phyloP scores from a whole-genome alignment of 225 moss, liverwort and hornwort genomes.

The Takakia lepidozioides region DNA sequence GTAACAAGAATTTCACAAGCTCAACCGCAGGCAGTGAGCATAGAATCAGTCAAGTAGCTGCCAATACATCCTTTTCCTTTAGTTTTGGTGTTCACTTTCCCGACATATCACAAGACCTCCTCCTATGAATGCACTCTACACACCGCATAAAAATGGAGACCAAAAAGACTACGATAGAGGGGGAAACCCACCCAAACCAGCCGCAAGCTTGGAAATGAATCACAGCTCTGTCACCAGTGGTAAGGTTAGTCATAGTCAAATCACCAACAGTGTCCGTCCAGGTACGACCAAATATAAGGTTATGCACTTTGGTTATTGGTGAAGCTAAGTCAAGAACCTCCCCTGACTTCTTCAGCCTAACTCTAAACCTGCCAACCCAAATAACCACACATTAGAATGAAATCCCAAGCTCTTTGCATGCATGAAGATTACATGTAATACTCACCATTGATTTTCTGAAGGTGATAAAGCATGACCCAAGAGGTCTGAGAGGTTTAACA shows the following conservation, averaged over 20 bases:
- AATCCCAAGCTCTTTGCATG: too few relatives aligned
- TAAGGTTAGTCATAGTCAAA: conserved; percentile 70
- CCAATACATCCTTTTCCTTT: too few relatives aligned
- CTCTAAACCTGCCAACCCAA: conserved; percentile 41
- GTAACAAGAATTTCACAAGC: too few relatives aligned
- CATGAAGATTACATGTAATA: too few relatives aligned
- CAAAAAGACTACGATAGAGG: too few relatives aligned
- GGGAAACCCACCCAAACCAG: conserved; percentile 71
- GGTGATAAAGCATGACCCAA: too few relatives aligned
- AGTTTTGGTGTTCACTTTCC: too few relatives aligned
- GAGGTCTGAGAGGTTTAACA: too few relatives aligned
- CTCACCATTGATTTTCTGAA: not conserved
- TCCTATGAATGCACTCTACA: too few relatives aligned
- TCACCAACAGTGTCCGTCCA: conserved; percentile 73
- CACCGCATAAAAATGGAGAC: too few relatives aligned
- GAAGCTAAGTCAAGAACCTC: conserved; percentile 60
- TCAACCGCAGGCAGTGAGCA: not conserved
- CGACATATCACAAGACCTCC: too few relatives aligned
- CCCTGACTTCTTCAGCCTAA: conserved; percentile 57
- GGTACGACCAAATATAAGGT: conserved; percentile 69
- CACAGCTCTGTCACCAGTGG: conserved; percentile 65
- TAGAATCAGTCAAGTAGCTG: too few relatives aligned
- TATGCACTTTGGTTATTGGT: conserved; percentile 66
- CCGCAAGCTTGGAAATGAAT: conserved; percentile 65
- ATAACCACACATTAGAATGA: not conserved